These are phyloP conservation scores for Syzygium aromaticum DNA, from an alignment of 345 rosid genomes.

Conservation along the genomic window DNA sequence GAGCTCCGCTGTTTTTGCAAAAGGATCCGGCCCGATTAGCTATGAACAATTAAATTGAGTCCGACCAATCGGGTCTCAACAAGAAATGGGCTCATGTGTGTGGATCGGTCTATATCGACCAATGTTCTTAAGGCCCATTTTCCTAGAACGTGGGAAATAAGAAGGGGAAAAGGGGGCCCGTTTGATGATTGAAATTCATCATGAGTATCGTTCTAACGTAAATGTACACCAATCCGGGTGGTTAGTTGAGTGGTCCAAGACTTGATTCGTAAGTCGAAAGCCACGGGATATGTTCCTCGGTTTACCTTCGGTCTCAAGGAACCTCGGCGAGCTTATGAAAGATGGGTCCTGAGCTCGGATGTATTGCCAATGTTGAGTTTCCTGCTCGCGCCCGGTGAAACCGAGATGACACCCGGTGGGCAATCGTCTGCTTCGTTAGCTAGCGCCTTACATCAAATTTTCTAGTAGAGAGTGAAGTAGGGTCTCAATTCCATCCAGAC, in stretches of 20 bases:
- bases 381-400: background rate
- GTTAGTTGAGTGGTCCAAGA: background rate
- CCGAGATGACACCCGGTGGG: background rate
- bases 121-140: background rate
- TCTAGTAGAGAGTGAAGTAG: background rate
- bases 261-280: background rate
- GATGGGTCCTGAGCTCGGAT: background rate
- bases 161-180: background rate
- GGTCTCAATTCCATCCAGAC: background rate
- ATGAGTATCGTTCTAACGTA: background rate
- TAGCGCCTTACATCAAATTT: background rate
- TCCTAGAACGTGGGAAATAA: background rate
- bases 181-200: background rate
- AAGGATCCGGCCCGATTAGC: background rate
- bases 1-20: background rate
- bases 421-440: background rate
- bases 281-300: rapidly evolving
- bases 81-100: background rate
- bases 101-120: background rate
- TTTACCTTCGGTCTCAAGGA: rapidly evolving
- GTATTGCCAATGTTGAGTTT: rapidly evolving
- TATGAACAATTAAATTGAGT: background rate
- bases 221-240: background rate
- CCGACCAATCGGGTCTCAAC: background rate
- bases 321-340: rapidly evolving